These are phyloP conservation scores for Ramaria rubella DNA, from an alignment of 768 basidiomycete genomes.

Conservation along the genomic window DNA sequence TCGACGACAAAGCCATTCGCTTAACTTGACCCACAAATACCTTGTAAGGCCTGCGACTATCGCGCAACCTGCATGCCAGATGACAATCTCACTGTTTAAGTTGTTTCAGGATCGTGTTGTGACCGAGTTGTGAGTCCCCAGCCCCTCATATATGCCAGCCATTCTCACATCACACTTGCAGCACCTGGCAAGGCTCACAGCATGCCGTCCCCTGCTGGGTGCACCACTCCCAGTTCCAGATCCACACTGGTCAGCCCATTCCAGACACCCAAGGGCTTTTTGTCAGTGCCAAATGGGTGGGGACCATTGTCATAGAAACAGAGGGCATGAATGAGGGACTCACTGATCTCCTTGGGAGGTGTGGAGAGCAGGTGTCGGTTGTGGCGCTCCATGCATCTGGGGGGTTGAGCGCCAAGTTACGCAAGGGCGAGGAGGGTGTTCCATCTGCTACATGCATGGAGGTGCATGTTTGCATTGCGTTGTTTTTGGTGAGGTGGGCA, in stretches of 20 bases:
- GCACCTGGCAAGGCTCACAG: constrained; percentile 68
- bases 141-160: neutral
- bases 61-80: too few species aligned
- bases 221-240: constrained; percentile 68
- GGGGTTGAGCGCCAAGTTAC: constrained; percentile 32
- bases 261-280: constrained; percentile 48
- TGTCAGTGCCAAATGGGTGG: constrained; percentile 78
- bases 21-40: too few species aligned
- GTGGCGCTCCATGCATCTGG: constrained; percentile 35
- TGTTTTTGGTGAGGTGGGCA: neutral
- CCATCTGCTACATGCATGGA: constrained; percentile 70
- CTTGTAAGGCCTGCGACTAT: too few species aligned
- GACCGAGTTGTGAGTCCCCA: constrained; percentile 65
- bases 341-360: constrained; percentile 68
- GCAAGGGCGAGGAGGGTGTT: constrained; percentile 48
- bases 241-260: constrained; percentile 52
- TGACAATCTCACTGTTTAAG: too few species aligned
- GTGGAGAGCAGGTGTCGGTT: constrained; percentile 61
- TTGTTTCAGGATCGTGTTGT: constrained; percentile 69
- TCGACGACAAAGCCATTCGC: too few species aligned
- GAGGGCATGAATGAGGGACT: constrained; percentile 85
- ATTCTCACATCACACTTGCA: neutral
- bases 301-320: constrained; percentile 75
- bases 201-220: constrained; percentile 86
- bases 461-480: constrained; percentile 41